Evolutionary conservation across 2,329 filamentous ascomycete genomes (phyloP), one percentile per base, ranked within the genome.

Genomic region (Monosporascus ibericus): DNA sequence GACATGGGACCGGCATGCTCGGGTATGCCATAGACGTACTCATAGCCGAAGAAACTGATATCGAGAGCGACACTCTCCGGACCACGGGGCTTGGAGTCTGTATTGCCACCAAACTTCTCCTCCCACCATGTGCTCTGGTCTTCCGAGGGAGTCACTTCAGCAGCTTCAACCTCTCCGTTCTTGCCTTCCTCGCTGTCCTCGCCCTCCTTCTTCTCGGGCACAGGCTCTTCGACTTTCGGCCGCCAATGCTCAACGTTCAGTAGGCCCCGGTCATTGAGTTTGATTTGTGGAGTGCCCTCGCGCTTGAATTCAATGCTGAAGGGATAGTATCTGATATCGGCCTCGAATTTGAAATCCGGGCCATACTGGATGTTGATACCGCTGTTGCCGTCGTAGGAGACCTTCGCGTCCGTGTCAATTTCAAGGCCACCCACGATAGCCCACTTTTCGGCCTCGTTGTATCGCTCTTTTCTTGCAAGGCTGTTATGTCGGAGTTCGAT

Each of bases 81-180:
- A 1, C 94, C 94, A 64, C 85, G 85, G n/a, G 94, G 92, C 72
- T 99, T 99, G 5, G 86, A 83, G 70, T 99, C 94, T 0, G 92
- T 97, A 68, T 94, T 95, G 55, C 92, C 92, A 58, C 92, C 92
- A 69, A 99, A 99, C 0, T 81, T 83, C 74, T 99, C 94, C 6
- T 99, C 94, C 94, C 94, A 99, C 90, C 91, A 96, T 3, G 92
- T 96, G 71, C 86, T 88, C 67, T 96, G 88, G 59, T 94, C 88
- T 58, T 87, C 82, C 15, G 76, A 78, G 11, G 70, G 55, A 34
- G 69, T 66, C 44, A 70, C 66, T 48, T 74, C 70, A 37, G 63
- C 60, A 38, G 60, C 58, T 48, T 70, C 68, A 14, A 72, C 68
- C 25, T 74, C 68, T 48, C 75, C 66, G 48, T 76, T 73, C 53